Evolutionary conservation across 306 rosid genomes (phyloP), one percentile per base, ranked within the genome.

Genomic region (Vigna nakashimae): DNA sequence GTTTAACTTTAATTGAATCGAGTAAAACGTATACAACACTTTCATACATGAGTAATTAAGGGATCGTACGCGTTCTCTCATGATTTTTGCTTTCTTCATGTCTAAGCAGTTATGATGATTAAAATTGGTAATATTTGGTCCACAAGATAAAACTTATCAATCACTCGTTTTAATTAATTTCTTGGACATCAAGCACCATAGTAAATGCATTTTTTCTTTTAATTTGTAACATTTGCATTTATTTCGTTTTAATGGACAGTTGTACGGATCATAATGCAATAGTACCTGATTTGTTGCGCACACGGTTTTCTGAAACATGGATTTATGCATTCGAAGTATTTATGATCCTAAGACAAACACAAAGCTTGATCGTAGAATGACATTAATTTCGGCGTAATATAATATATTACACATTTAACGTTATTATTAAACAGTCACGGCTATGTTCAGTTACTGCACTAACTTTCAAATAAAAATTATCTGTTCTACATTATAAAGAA

Each of bases 111-210:
- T 42, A 42, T 38, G 20, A 17, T 65, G 8, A 65, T 64, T 64
- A 64, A 26, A 42, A 65, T 68, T 13, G 15, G 20, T 24, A 68
- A 18, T 69, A 48, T 67, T 15, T 24, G 51, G 4, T 36, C 32
- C 22, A 55, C n/a, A 12, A 71, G 71, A 38, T 64, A 9, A 38
- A 64, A 64, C 46, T 36, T 17, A 64, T 1, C 28, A n/a, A n/a
- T 30, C 46, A 64, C 38, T 69, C 14, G 43, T 69, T 28, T 69
- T 69, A 49, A 69, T 28, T 40, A 65, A 40, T 18, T 65, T 32
- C 32, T 65, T 18, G 52, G 6, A 30, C 71, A 18, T 42, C 32
- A 65, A 40, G 17, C 10, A 65, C 32, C 12, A 18, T 2, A 38
- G 12, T 42, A n/a, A 65, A 17, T 65, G 9, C 0, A n/a, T 36